A percentile compares a stretch with the other conserved stretches of the same genome.
Evolutionary conservation across 164 flowering plant genomes (phyloP).

Genomic region (Chimonanthus praecox): DNA sequence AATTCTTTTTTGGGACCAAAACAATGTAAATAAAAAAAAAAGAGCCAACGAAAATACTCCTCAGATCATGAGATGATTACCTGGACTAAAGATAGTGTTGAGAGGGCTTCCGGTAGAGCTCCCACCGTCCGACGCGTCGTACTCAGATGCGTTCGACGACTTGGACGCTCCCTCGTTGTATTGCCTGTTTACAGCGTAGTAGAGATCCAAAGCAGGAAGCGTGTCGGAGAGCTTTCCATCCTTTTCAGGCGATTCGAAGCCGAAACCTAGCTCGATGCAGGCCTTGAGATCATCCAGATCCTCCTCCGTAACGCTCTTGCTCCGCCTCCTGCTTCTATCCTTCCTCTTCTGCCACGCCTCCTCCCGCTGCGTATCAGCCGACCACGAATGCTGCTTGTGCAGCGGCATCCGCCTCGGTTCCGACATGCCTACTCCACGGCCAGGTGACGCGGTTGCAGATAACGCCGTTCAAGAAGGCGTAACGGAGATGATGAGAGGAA

Average conservation of each 20-base stretch:
- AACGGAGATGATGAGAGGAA: no score
- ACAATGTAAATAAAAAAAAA: no score
- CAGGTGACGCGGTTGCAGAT: not conserved
- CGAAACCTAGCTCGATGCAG: slow-evolving; percentile 73
- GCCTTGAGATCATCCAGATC: slow-evolving; percentile 80
- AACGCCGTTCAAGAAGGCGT: no score
- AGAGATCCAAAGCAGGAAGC: slow-evolving; percentile 65
- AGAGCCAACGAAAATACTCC: no score
- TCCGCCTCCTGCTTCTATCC: slow-evolving; percentile 21
- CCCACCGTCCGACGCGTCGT: no score
- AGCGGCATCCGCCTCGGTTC: slow-evolving; percentile 15
- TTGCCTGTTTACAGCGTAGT: slow-evolving; percentile 37
- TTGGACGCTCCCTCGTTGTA: no score
- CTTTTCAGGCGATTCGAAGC: slow-evolving; percentile 46
- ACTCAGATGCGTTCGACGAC: no score
- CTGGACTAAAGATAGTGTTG: no score
- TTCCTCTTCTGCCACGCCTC: slow-evolving; percentile 58
- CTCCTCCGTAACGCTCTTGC: slow-evolving; percentile 67
- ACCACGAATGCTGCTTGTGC: slow-evolving; percentile 55
- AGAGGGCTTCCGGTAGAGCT: no score
- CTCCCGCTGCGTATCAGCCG: slow-evolving; percentile 40
- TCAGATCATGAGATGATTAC: no score
- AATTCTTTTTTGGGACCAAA: no score
- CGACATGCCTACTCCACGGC: slow-evolving; percentile 4
- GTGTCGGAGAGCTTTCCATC: slow-evolving; percentile 51